These are phyloP conservation scores for Pseudisothecium myosuroides DNA, from an alignment of 225 moss, liverwort and hornwort species.

Conservation along the genomic window DNA sequence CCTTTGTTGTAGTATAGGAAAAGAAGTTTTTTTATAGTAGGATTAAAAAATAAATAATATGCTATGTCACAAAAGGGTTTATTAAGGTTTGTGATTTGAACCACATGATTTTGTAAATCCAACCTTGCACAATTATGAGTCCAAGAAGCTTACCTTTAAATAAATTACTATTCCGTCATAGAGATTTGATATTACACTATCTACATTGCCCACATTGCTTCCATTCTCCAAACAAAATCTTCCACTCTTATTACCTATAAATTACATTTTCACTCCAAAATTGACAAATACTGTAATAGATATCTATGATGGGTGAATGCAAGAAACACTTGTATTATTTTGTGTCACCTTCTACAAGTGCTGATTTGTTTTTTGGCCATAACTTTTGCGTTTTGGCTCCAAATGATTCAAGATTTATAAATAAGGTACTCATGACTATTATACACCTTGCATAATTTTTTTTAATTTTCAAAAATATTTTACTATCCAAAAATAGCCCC, in stretches of 20 bases:
- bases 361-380: too few relatives aligned
- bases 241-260: background rate
- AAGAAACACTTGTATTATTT: too few relatives aligned
- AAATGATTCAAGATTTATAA: too few relatives aligned
- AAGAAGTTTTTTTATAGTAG: background rate
- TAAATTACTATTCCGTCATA: rapidly evolving
- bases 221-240: background rate
- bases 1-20: background rate
- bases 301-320: too few relatives aligned
- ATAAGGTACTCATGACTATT: too few relatives aligned
- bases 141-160: background rate
- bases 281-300: background rate
- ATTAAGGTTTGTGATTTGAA: background rate
- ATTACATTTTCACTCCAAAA: background rate
- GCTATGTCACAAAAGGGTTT: background rate
- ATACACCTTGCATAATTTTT: too few relatives aligned
- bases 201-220: background rate
- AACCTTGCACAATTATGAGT: background rate
- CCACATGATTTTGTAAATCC: background rate
- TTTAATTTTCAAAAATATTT: too few relatives aligned
- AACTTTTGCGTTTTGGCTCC: too few relatives aligned
- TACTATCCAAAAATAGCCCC: too few relatives aligned
- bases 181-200: background rate
- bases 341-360: too few relatives aligned
- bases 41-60: background rate